A percentile compares a stretch with the other conserved stretches of the same genome.
Evolutionary conservation across 2,329 filamentous ascomycete genomes (phyloP).

Genomic region (Westerdykella aurantiaca): DNA sequence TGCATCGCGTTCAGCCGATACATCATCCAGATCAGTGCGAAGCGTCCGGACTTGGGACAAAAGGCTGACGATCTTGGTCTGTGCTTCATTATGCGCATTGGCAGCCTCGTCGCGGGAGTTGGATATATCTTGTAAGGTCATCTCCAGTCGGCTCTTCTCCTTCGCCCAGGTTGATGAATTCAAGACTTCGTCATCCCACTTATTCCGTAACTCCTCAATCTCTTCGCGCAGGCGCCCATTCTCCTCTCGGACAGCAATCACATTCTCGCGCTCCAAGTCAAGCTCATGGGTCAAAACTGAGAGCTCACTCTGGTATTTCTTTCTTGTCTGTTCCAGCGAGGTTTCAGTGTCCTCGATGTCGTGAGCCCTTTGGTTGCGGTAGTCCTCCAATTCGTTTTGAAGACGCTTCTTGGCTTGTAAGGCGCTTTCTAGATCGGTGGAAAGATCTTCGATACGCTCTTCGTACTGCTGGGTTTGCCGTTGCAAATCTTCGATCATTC

Average conservation of each 20-base stretch:
- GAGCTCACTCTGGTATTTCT: slow-evolving; percentile 95
- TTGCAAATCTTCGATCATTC: slow-evolving; percentile 80
- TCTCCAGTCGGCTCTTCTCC: slow-evolving; percentile 87
- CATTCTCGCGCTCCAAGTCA: slow-evolving; percentile 86
- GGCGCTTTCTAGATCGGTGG: slow-evolving; percentile 79
- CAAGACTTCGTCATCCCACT: slow-evolving; percentile 97
- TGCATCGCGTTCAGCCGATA: slow-evolving; percentile 76
- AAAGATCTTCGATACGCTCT: slow-evolving; percentile 84
- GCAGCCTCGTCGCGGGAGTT: slow-evolving; percentile 92
- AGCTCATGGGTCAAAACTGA: slow-evolving; percentile 85
- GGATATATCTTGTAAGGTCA: slow-evolving; percentile 80
- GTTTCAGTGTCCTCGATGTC: slow-evolving; percentile 96
- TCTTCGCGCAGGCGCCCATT: slow-evolving; percentile 88
- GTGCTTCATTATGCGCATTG: slow-evolving; percentile 88
- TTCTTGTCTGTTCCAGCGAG: slow-evolving; percentile 91
- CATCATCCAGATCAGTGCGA: slow-evolving; percentile 77
- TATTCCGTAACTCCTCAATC: slow-evolving; percentile 85
- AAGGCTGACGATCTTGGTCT: slow-evolving; percentile 84
- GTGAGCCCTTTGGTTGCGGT: slow-evolving; percentile 87
- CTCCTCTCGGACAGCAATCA: slow-evolving; percentile 76
- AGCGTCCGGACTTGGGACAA: slow-evolving; percentile 83
- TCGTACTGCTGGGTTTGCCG: slow-evolving; percentile 84
- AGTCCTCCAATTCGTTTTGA: slow-evolving; percentile 96
- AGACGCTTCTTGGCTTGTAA: slow-evolving; percentile 87
- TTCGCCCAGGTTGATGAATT: slow-evolving; percentile 98